These are phyloP conservation scores for Zasmidium cellare DNA, from an alignment of 2,329 filamentous ascomycete species.

Conservation along the genomic window DNA sequence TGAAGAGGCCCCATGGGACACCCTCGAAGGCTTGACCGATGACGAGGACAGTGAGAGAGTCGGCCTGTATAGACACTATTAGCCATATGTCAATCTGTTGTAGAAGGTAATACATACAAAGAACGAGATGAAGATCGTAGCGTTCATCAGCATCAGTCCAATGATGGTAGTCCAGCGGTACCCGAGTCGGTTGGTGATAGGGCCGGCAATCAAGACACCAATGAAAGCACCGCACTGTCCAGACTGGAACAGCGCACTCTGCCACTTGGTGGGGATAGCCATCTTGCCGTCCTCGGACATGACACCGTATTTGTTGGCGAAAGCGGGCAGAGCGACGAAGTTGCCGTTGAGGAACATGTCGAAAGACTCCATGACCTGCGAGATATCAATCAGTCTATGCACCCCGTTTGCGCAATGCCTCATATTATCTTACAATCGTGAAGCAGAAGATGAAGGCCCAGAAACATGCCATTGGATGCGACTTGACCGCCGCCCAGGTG, in stretches of 20 bases:
- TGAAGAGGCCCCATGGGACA: slow-evolving; percentile 64
- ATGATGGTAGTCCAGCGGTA: slow-evolving; percentile 59
- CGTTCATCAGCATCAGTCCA: slow-evolving; percentile 56
- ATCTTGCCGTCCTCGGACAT: slow-evolving; percentile 14
- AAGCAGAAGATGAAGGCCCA: slow-evolving; percentile 51
- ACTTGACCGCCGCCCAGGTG: slow-evolving; percentile 47
- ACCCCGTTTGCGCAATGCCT: no score
- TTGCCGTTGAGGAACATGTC: slow-evolving; percentile 59
- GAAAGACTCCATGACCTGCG: slow-evolving; percentile 60
- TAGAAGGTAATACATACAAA: slow-evolving; percentile 39
- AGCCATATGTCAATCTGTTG: neutral
- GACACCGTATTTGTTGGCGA: slow-evolving; percentile 50
- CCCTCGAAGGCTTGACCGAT: slow-evolving; percentile 59
- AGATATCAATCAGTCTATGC: no score
- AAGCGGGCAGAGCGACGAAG: slow-evolving; percentile 53
- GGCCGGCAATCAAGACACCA: slow-evolving; percentile 59
- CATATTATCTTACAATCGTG: slow-evolving; percentile 55
- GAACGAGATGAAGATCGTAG: slow-evolving; percentile 58
- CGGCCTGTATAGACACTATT: slow-evolving; percentile 27
- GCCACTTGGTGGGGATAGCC: slow-evolving; percentile 55
- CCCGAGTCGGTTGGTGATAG: slow-evolving; percentile 56
- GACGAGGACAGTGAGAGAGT: slow-evolving; percentile 47
- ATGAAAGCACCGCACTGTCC: slow-evolving; percentile 59
- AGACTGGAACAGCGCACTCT: slow-evolving; percentile 54
- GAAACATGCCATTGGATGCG: slow-evolving; percentile 50